These are phyloP conservation scores for Acacia concinna DNA, from an alignment of 331 rosid genomes.

Conservation along the genomic window DNA sequence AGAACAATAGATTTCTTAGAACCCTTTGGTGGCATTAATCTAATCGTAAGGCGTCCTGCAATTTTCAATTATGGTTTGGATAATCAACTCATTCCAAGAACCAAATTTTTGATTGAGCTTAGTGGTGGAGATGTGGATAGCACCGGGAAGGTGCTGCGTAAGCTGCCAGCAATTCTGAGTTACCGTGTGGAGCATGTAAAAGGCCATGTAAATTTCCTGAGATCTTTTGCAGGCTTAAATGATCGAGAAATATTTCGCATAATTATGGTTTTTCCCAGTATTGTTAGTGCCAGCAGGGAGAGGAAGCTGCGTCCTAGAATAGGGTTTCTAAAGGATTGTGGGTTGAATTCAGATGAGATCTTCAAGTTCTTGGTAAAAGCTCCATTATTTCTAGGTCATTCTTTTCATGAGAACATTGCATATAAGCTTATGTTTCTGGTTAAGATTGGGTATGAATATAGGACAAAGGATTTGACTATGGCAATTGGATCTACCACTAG, in stretches of 20 bases:
- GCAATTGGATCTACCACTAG: slow-evolving; percentile 67
- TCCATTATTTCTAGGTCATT: slow-evolving; percentile 64
- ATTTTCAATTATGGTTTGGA: slow-evolving; percentile 64
- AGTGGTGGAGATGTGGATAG: slow-evolving; percentile 60
- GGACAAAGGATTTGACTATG: slow-evolving; percentile 62
- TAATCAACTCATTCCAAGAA: slow-evolving; percentile 57
- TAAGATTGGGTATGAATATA: slow-evolving; percentile 66
- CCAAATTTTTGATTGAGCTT: slow-evolving; percentile 42
- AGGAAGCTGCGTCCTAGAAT: slow-evolving; percentile 75
- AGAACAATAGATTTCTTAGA: slow-evolving; percentile 43
- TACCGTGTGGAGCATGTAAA: slow-evolving; percentile 58
- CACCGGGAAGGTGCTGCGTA: slow-evolving; percentile 45
- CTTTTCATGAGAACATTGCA: slow-evolving; percentile 59
- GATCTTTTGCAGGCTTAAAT: slow-evolving; percentile 58
- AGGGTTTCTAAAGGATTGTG: slow-evolving; percentile 74
- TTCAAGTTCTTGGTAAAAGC: slow-evolving; percentile 73
- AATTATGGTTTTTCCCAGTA: slow-evolving; percentile 54
- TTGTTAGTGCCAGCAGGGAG: slow-evolving; percentile 68
- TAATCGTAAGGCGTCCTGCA: slow-evolving; percentile 58
- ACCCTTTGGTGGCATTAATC: slow-evolving; percentile 56
- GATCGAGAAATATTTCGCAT: slow-evolving; percentile 62
- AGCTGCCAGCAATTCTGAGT: slow-evolving; percentile 58
- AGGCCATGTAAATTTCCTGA: slow-evolving; percentile 54
- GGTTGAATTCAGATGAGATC: slow-evolving; percentile 54
- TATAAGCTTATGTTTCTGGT: slow-evolving; percentile 62